Percentiles rank a stretch among this genome's conserved stretches.
These are phyloP conservation scores for Picea engelmannii DNA, from an alignment of 83 land plant genomes.

Conservation along the genomic window DNA sequence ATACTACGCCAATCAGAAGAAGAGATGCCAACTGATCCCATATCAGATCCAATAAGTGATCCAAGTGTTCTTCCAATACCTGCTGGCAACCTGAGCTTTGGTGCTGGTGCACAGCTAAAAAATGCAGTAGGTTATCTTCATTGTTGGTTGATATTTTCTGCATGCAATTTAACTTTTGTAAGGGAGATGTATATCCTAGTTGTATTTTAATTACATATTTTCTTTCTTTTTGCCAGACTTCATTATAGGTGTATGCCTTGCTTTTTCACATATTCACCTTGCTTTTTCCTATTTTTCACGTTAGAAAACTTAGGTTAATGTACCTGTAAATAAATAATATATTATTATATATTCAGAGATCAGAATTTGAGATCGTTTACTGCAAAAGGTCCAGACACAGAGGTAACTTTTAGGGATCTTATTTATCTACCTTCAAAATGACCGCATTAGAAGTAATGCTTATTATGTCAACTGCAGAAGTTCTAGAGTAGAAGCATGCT, in stretches of 20 bases:
- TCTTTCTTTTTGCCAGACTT: not conserved
- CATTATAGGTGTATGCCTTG: not conserved
- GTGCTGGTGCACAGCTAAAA: conserved; percentile 96
- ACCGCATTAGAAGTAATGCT: not conserved
- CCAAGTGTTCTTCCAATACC: conserved; percentile 90
- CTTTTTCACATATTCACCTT: not conserved
- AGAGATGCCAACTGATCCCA: conserved; percentile 92
- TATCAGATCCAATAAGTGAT: conserved; percentile 92
- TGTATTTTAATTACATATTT: not conserved
- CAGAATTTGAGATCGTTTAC: not conserved
- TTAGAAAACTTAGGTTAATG: not conserved
- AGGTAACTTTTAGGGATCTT: not conserved
- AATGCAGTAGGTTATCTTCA: conserved; percentile 65
- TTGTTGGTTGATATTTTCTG: not conserved
- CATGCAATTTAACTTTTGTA: not conserved
- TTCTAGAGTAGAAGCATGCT: not conserved
- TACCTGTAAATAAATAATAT: too few species aligned
- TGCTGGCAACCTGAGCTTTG: conserved; percentile 84
- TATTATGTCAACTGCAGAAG: not conserved
- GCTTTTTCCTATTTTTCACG: not conserved
- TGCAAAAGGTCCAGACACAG: not conserved
- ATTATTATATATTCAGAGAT: too few species aligned
- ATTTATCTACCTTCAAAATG: not conserved
- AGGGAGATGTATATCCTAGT: not conserved
- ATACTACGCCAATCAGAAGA: conserved; percentile 85